These are phyloP conservation scores for Phaeophleospora eucalypticola DNA, from an alignment of 2,329 filamentous ascomycete genomes.

Conservation along the genomic window DNA sequence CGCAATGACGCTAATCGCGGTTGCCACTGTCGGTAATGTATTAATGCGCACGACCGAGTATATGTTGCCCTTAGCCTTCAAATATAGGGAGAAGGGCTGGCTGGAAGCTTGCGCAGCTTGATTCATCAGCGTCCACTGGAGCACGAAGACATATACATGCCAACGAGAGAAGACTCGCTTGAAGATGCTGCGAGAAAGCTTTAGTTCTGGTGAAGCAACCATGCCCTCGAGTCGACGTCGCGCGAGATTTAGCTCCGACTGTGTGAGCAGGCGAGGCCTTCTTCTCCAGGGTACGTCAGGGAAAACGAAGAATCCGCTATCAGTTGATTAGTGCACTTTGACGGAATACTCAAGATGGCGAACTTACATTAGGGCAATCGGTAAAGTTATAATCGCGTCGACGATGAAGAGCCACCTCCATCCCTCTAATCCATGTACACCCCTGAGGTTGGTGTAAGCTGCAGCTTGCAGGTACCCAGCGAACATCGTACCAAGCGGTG, in stretches of 20 bases:
- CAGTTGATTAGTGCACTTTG: too few relatives aligned
- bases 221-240: constrained; percentile 5
- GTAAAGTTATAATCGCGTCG: constrained; percentile 49
- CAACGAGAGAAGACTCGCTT: constrained; percentile 6
- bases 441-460: constrained; percentile 41
- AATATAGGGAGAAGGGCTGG: constrained; percentile 17
- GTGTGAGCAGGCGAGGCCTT: constrained; percentile 2
- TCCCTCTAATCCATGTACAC: constrained; percentile 46
- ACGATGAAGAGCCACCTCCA: constrained; percentile 55
- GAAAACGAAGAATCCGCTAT: constrained; percentile 11
- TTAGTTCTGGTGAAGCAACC: constrained; percentile 4
- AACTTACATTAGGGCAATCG: constrained; percentile 5
- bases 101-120: not conserved
- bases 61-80: constrained; percentile 15
- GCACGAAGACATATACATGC: constrained; percentile 11
- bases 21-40: constrained; percentile 8
- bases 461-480: constrained; percentile 59
- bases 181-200: too few relatives aligned
- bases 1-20: constrained; percentile 8
- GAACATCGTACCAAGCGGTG: constrained; percentile 57
- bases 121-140: constrained; percentile 6
- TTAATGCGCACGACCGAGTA: constrained; percentile 17
- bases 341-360: too few relatives aligned
- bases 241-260: constrained; percentile 4
- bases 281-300: constrained; percentile 8